Conservation (phyloP, 768 basidiomycete species). For the Xerocomellus chrysenteron region DNA sequence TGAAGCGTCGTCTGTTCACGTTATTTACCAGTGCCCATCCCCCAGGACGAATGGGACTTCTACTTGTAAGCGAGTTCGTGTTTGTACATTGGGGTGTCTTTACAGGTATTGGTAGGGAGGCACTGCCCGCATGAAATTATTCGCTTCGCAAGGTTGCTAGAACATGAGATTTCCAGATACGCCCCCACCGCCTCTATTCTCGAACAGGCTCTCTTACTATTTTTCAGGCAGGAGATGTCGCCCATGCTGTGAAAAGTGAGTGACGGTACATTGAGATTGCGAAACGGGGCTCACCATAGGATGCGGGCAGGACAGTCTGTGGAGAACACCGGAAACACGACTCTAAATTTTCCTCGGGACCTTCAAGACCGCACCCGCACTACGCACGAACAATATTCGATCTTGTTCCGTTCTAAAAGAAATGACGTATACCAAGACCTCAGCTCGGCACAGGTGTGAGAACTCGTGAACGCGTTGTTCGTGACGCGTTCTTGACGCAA, state of each 20-base stretch:
- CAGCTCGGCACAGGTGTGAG: conserved; percentile 46
- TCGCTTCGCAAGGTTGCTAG: conserved; percentile 49
- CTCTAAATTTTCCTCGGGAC: conserved; percentile 48
- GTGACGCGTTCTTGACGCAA: neutral
- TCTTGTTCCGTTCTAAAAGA: neutral
- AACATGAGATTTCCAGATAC: conserved; percentile 59
- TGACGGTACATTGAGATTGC: too few relatives aligned
- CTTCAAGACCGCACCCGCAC: conserved; percentile 35
- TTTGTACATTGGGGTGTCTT: neutral
- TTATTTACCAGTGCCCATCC: conserved; percentile 59
- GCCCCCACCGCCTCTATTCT: neutral
- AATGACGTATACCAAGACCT: conserved; percentile 32
- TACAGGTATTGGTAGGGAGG: conserved; percentile 35
- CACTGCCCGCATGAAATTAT: conserved; percentile 42
- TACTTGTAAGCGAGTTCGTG: conserved; percentile 43
- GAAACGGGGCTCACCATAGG: too few relatives aligned
- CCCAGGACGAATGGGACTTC: conserved; percentile 63
- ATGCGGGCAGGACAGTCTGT: conserved; percentile 46
- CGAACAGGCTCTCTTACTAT: neutral
- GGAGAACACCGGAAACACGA: conserved; percentile 52
- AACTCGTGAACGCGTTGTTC: neutral
- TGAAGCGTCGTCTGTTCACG: neutral
- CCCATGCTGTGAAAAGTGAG: too few relatives aligned
- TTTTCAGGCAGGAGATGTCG: conserved; percentile 22
- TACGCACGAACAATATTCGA: neutral